Evolutionary conservation across 345 rosid genomes (phyloP).

Genomic region (Gossypioides kirkii): DNA sequence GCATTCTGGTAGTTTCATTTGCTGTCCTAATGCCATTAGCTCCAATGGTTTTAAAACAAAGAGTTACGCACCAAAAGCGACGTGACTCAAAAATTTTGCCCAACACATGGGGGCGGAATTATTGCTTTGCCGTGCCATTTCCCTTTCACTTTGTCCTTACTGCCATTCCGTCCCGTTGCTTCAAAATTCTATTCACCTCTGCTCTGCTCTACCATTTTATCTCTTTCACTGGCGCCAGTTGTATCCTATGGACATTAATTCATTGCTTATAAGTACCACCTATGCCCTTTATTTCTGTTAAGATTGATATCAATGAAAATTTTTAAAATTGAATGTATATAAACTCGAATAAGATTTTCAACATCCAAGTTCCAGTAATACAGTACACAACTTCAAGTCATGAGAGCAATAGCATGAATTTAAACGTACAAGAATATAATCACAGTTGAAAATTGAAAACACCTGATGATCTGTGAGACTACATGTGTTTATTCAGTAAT

Average conservation of each 20-base stretch:
- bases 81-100: constrained; percentile 28
- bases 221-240: background rate
- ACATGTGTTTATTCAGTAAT: no score
- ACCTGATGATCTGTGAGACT: no score
- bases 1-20: constrained; percentile 8
- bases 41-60: constrained; percentile 20
- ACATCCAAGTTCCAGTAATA: no score
- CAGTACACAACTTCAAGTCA: background rate
- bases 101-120: constrained; percentile 33
- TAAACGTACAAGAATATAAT: background rate
- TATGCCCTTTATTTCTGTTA: no score
- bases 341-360: no score
- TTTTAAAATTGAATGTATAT: no score
- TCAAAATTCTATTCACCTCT: background rate
- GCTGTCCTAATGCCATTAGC: background rate
- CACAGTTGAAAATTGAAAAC: background rate
- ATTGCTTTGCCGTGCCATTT: constrained; percentile 32
- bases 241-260: background rate
- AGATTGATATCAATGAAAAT: no score
- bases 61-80: constrained; percentile 27
- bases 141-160: constrained; percentile 22
- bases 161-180: background rate
- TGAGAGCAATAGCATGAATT: background rate
- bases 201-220: no score
- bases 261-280: background rate